Base-by-base conservation (phyloP, 805 yeast species). In the Metschnikowia orientalis region DNA sequence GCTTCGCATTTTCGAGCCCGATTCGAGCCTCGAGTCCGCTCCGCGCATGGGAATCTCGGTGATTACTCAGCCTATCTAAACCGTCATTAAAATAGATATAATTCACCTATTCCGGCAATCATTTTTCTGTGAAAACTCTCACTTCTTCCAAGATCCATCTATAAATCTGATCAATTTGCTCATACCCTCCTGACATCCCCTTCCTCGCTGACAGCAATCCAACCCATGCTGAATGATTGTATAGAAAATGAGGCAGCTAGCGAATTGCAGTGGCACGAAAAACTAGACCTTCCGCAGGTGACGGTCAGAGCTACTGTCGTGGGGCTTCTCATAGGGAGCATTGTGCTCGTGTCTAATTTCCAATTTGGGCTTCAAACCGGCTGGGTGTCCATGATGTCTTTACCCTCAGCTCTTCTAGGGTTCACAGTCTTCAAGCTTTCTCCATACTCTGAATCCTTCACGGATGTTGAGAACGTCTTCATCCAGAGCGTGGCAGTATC, bases 381-480 rank as follows among this genome's bases (percentile, higher is more conserved):
- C 2, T 90, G 98, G 98, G 96, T 92, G 5, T 87, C 96, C 8
- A 90, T 90, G 98, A 92, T 90, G 98, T 84, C 95, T 14, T 65
- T 90, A 34, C 97, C 98, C 0, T 81, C 95, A 4, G 96, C 97
- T 0, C 59, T 90, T 32, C 59, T 90, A 16, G 96, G 95, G 0
- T 89, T 78, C 55, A 82, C 96, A 1, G 63, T 83, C 12, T 90
- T 89, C 65, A 85, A 79, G 47, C 47, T 81, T 2, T 57, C 57
- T 22, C 78, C 79, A 1, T 76, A 77, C 49, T 41, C 59, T 2
- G 26, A 33, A 5, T 37, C 46, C 12, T 66, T 66, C 38, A 75
- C 92, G 0, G 96, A 87, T 43, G 95, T 86, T n/a, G 97, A 92
- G 53, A 90, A 88, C 50, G 97, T 90, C 4, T 86, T 76, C 52